Evolutionary conservation across 2,329 filamentous ascomycete genomes (phyloP), one percentile per base, ranked within the genome.

Genomic region (Stagonosporopsis vannaccii): DNA sequence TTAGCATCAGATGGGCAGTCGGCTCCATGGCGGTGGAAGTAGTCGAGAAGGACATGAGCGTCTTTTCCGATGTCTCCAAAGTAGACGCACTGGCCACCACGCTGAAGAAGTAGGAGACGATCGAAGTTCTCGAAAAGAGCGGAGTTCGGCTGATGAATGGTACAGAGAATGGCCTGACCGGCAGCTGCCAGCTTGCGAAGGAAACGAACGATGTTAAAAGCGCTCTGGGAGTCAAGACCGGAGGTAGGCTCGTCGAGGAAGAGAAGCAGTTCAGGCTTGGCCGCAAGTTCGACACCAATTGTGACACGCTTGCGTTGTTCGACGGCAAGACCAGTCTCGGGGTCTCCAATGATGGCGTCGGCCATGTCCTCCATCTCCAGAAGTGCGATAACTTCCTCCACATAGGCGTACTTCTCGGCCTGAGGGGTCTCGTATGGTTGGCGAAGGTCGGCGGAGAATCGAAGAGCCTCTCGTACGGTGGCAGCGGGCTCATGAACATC

Each of bases 61-160:
- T 95, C 90, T 47, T 86, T 82, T 44, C 92, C 92, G 39, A 96
- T 89, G 56, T 93, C 88, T 19, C 91, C 91, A 68, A 95, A 94
- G 78, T 96, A 96, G 45, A 96, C 90, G 42, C 90, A 90, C 51
- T 88, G 84, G 4, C 92, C 92, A 57, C 92, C 92, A 36, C 85
- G 84, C 75, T 94, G 87, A 2, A 96, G 82, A 2, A 96, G 82
- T 5, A 96, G 79, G 2, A 97, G 82, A 12, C 91, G 85, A 71
- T 96, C 92, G 63, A 96, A 97, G 75, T 92, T 89, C 74, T 95
- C 90, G 65, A 97, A 96, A 0, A 96, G 82, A 0, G 90, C 87
- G 15, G 90, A 90, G 63, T 92, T 94, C 1, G 92, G 92, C 73
- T 96, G 92, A 74, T 96, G 92, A 61, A 96, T 96, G 0, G 92